Percentiles rank a stretch among this genome's conserved stretches.
Conservation (phyloP, 129 eudicot species). For the Kitagawia praeruptora region DNA sequence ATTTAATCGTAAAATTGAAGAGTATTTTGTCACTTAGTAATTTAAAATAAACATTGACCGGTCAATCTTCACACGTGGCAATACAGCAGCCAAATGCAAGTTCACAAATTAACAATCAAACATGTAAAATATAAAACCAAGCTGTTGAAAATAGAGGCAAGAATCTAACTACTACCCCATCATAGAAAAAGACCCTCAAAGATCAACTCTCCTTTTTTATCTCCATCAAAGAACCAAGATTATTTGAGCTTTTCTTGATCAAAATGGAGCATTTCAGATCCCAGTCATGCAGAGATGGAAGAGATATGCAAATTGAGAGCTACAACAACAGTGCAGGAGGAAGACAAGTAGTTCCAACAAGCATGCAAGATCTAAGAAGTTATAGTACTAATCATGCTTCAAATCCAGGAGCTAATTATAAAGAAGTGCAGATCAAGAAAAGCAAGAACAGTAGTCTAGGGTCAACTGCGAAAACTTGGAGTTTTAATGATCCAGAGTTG, state of each 20-base stretch:
- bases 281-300: conserved; percentile 45
- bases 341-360: conserved; percentile 25
- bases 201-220: neutral
- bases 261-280: conserved; percentile 66
- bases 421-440: conserved; percentile 18
- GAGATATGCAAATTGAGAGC: conserved; percentile 25
- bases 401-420: conserved; percentile 7
- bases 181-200: neutral
- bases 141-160: neutral
- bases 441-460: conserved; percentile 6
- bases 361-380: conserved; percentile 50
- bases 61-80: neutral
- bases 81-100: neutral
- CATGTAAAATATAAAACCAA: neutral
- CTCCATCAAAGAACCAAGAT: neutral
- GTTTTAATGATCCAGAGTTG: conserved; percentile 57
- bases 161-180: neutral
- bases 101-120: neutral
- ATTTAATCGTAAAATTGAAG: neutral
- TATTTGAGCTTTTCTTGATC: neutral
- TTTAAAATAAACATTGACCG: neutral
- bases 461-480: conserved; percentile 44
- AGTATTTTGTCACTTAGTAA: neutral
- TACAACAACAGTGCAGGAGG: conserved; percentile 19
- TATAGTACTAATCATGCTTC: conserved; percentile 37